phyloP scores from a whole-genome alignment of 345 rosid genomes.

The Boechera divaricarpa region DNA sequence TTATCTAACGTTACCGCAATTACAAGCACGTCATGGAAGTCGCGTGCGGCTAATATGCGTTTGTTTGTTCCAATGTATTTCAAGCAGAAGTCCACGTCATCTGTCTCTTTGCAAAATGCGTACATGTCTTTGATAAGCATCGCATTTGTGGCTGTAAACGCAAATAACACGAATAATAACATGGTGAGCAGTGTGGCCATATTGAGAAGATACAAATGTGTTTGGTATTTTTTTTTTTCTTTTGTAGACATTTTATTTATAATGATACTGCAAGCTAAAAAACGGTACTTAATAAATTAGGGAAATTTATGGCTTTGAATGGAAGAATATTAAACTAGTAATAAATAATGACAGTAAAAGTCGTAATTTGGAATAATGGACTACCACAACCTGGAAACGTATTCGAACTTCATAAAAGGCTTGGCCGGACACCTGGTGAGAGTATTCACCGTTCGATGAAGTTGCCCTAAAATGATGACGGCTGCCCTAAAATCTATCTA shows the following conservation, averaged over 20 bases:
- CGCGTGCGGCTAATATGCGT: constrained; percentile 4
- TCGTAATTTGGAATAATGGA: background rate
- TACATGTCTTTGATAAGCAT: background rate
- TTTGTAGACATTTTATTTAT: background rate
- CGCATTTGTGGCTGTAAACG: background rate
- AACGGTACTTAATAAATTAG: background rate
- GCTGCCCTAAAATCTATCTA: too few species aligned
- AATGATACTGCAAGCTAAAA: background rate
- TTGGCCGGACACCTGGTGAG: background rate
- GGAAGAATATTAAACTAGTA: background rate
- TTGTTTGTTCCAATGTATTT: background rate
- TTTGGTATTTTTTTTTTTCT: background rate
- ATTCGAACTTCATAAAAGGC: background rate
- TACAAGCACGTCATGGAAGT: background rate
- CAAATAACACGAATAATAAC: background rate
- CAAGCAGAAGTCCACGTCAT: constrained; percentile 1
- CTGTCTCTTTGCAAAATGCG: background rate
- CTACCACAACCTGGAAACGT: background rate
- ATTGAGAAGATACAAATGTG: background rate
- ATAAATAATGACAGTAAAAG: background rate
- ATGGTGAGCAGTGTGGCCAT: background rate
- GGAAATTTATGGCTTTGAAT: background rate
- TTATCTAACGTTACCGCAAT: constrained; percentile 10
- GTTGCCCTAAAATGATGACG: background rate
- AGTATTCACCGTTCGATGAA: background rate